Evolutionary conservation across 148 eudicot species (phyloP).

Genomic region (Nepenthes gracilis): DNA sequence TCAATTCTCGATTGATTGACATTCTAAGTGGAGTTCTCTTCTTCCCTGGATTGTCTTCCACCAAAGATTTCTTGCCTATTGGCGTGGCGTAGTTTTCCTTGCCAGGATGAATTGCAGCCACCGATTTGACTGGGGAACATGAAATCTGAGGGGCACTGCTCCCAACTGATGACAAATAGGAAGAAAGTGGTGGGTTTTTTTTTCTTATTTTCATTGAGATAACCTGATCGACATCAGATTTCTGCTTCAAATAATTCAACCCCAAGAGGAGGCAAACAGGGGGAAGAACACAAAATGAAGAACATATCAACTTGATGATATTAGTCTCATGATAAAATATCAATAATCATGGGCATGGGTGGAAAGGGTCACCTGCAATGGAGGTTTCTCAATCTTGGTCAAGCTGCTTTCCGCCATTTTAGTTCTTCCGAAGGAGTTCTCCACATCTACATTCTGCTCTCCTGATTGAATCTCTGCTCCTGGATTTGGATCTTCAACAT

Average conservation of each 20-base stretch:
- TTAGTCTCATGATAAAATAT: background rate
- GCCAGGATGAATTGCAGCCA: constrained; percentile 21
- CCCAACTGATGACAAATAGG: constrained; percentile 28
- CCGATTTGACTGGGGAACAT: constrained; percentile 33
- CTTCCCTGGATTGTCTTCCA: constrained; percentile 15
- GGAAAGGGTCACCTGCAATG: constrained; percentile 34
- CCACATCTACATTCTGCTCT: constrained; percentile 10
- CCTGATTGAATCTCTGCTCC: background rate
- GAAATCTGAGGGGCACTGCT: constrained; percentile 21
- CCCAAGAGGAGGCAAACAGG: background rate
- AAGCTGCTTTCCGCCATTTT: constrained; percentile 12
- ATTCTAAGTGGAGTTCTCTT: constrained; percentile 16
- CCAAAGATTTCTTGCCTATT: constrained; percentile 20
- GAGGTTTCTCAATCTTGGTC: constrained; percentile 32
- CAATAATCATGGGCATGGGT: background rate
- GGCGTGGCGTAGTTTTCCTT: constrained; percentile 53
- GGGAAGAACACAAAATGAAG: background rate
- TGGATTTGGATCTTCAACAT: constrained; percentile 5
- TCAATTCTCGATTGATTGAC: constrained; percentile 2
- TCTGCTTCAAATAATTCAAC: constrained; percentile 15
- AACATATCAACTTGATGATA: background rate
- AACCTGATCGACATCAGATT: constrained; percentile 14
- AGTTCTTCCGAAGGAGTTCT: constrained; percentile 12
- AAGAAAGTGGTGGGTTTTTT: constrained; percentile 42
- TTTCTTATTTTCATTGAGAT: constrained; percentile 20